Conservation (phyloP, 176 grass and related monocot genomes). For the Leersia perrieri region DNA sequence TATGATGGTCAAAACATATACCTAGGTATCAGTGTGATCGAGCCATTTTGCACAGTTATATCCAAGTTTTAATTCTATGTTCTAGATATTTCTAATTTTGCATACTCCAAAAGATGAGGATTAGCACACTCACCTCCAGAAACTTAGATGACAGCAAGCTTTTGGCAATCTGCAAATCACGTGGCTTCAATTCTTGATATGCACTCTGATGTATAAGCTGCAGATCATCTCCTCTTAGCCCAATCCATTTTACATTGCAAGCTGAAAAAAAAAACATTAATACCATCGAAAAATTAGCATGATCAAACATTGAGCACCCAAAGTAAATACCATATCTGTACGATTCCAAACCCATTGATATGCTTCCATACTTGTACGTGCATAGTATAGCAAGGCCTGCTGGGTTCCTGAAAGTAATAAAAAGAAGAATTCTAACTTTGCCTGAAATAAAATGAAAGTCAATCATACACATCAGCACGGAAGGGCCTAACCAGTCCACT, state of each 20-base stretch:
- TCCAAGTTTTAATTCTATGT: neutral
- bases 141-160: conserved; percentile 79
- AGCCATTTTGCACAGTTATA: neutral
- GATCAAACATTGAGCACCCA: neutral
- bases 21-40: neutral
- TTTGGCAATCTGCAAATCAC: conserved; percentile 74
- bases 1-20: neutral
- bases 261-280: conserved; percentile 49
- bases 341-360: conserved; percentile 85
- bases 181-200: conserved; percentile 65
- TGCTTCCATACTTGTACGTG: conserved; percentile 95
- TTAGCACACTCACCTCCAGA: conserved; percentile 50
- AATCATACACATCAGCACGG: conserved; percentile 12
- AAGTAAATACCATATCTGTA: conserved; percentile 81
- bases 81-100: neutral
- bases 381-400: conserved; percentile 94
- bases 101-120: conserved; percentile 18
- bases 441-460: neutral
- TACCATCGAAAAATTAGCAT: neutral
- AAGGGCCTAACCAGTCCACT: conserved; percentile 79
- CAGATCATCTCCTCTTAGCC: conserved; percentile 75
- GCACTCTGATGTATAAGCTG: conserved; percentile 65
- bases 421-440: conserved; percentile 12
- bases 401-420: conserved; percentile 67
- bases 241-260: conserved; percentile 97